These are phyloP conservation scores for Epichloe baconii DNA, from an alignment of 2,329 filamentous ascomycete species.

Conservation along the genomic window DNA sequence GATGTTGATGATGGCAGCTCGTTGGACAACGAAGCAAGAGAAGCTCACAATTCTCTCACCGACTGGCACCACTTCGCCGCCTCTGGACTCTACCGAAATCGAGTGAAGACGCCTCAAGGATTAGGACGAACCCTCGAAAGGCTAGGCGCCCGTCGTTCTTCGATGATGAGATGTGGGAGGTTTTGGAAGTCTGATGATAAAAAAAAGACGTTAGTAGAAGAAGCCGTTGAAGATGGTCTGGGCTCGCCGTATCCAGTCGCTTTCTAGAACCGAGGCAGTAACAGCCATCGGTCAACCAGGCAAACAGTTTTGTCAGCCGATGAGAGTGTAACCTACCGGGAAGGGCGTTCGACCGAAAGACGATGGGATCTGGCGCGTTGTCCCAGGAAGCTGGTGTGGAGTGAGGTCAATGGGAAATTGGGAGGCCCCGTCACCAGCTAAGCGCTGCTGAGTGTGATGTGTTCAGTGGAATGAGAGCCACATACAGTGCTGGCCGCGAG, in stretches of 20 bases:
- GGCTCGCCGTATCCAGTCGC: background rate
- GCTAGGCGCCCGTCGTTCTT: background rate
- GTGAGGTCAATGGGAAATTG: slow-evolving; percentile 6
- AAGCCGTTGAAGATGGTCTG: background rate
- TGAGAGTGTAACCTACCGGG: slow-evolving; percentile 3
- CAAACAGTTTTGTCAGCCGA: background rate
- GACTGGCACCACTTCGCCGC: slow-evolving; percentile 10
- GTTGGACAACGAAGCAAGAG: background rate
- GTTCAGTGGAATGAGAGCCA: slow-evolving; percentile 3
- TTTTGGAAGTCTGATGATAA: background rate
- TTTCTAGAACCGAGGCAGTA: background rate
- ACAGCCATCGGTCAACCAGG: background rate
- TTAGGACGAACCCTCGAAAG: background rate
- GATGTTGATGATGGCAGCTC: slow-evolving; percentile 2
- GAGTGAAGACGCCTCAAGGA: background rate
- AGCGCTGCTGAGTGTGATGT: slow-evolving; percentile 3
- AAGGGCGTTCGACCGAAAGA: background rate
- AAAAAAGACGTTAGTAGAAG: slow-evolving; percentile 3
- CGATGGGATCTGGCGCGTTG: slow-evolving; percentile 5
- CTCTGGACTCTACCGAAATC: slow-evolving; percentile 1
- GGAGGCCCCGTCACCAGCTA: slow-evolving; percentile 5
- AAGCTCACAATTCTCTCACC: slow-evolving; percentile 8
- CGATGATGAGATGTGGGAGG: background rate
- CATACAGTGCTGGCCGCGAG: slow-evolving; percentile 6
- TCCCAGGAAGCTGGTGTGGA: slow-evolving; percentile 5